Conservation (phyloP, 2,329 filamentous ascomycete genomes). For the Helicocarpus griseus region DNA sequence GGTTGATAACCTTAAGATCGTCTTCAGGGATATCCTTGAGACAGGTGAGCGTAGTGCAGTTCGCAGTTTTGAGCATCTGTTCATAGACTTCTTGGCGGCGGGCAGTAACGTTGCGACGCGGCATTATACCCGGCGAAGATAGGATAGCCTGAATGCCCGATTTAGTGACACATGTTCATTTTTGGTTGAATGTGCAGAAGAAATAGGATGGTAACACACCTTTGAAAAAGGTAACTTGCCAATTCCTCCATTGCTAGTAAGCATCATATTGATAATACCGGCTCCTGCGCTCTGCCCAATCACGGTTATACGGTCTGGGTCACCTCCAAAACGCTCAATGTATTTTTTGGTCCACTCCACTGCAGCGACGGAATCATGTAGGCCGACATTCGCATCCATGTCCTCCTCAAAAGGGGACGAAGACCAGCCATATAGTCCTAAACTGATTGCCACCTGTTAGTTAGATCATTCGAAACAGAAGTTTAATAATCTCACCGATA, state of each 20-base stretch:
- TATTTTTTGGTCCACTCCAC: constrained; percentile 37
- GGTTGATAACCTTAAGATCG: background rate
- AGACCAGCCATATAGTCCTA: constrained; percentile 2
- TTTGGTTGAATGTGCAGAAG: background rate
- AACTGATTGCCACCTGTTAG: background rate
- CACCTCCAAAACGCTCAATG: constrained; percentile 40
- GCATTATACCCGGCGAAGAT: constrained; percentile 1
- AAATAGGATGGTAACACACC: background rate
- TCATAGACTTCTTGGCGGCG: constrained; percentile 2
- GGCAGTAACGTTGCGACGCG: background rate
- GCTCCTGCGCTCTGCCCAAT: constrained; percentile 44
- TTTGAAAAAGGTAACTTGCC: constrained; percentile 1
- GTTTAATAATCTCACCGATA: constrained; percentile 2
- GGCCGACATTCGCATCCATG: constrained; percentile 6
- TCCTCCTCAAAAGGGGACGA: constrained; percentile 1
- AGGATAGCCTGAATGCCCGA: background rate
- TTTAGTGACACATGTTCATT: background rate
- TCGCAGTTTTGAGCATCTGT: background rate
- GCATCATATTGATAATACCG: constrained; percentile 46
- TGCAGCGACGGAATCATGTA: constrained; percentile 4
- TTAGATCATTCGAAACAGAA: background rate
- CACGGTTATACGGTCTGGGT: constrained; percentile 38
- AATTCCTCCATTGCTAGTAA: constrained; percentile 17
- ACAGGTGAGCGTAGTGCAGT: constrained; percentile 2
- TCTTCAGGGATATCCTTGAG: background rate